Base-by-base conservation (phyloP, 495 filamentous ascomycete species). In the Xylaria longipes region DNA sequence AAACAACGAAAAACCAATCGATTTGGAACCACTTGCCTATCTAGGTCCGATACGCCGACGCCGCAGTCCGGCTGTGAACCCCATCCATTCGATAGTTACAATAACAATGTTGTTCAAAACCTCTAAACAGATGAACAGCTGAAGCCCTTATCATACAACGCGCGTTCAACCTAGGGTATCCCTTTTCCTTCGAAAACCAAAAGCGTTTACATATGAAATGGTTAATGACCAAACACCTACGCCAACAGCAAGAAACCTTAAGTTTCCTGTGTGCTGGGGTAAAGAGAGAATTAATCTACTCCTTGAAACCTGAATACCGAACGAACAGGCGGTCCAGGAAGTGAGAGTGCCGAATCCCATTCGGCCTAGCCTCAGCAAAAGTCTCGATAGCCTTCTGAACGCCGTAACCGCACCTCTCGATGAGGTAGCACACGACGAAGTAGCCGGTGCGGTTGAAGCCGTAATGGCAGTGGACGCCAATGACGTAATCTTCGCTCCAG, bases 401-500 rank as follows among this genome's bases (percentile, higher is more conserved):
- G 61, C 81, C 83, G 77, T 87, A 97, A 1, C 88, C 89, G 74
- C 91, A 85, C 67, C 89, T 86, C 82, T 98, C 95, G 63, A 98
- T 92, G 7, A 98, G 82, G 74, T 98, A 98, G 75, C 90, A 93
- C n/a, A 91, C 91, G 43, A 98, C 90, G 76, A 97, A 91, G 77
- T 95, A 97, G 1, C 95, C 94, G 0, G 94, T 97, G 43, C 94
- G 88, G 76, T 97, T 97, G 82, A 94, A 97, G 0, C 95, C 95
- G 73, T 98, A 98, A 75, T 98, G 95, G 76, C 95, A 98, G 78
- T 98, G 95, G 1, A 97, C 94, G 15, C 92, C 95, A 58, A 98
- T 86, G 17, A 87, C 81, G 11, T 77, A 80, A 33, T 82, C 75
- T 0, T 83, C 78, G 15, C 79, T 79, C 74, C 77, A 82, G 14